phyloP scores from a whole-genome alignment of 345 rosid species.

The Brassica rapa region DNA sequence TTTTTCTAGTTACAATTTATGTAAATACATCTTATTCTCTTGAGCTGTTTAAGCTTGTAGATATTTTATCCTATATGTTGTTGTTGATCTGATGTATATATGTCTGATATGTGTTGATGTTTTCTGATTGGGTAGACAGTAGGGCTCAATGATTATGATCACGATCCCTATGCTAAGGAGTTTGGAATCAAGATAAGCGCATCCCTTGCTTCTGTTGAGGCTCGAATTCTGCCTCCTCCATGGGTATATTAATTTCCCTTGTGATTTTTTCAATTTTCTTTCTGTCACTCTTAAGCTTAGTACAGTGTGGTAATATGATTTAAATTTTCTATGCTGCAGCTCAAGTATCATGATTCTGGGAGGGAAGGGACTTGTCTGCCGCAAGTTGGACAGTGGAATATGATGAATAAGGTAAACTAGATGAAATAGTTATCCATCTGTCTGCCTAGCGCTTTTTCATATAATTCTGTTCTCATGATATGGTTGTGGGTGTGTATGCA shows the following conservation, averaged over 20 bases:
- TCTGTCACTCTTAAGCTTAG: not conserved
- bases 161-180: slow-evolving; percentile 88
- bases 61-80: not conserved
- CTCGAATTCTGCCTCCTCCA: slow-evolving; percentile 94
- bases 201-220: slow-evolving; percentile 90
- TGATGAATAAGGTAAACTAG: slow-evolving; percentile 96
- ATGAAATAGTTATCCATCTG: not conserved
- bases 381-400: slow-evolving; percentile 97
- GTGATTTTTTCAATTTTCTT: not conserved
- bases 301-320: not conserved
- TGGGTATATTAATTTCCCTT: slow-evolving; percentile 54
- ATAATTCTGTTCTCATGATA: slow-evolving; percentile 2
- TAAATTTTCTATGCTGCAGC: slow-evolving; percentile 49
- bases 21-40: not conserved
- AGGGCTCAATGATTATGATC: slow-evolving; percentile 62
- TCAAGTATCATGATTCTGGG: slow-evolving; percentile 93
- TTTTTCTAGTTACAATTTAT: too few species aligned
- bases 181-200: slow-evolving; percentile 91
- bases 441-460: not conserved
- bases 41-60: not conserved
- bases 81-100: not conserved
- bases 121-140: slow-evolving; percentile 58
- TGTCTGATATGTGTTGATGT: not conserved
- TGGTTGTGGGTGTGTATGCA: slow-evolving; percentile 37
- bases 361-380: slow-evolving; percentile 85